These are phyloP conservation scores for Sequoiadendron giganteum DNA, from an alignment of 75 land plant species.

Conservation along the genomic window DNA sequence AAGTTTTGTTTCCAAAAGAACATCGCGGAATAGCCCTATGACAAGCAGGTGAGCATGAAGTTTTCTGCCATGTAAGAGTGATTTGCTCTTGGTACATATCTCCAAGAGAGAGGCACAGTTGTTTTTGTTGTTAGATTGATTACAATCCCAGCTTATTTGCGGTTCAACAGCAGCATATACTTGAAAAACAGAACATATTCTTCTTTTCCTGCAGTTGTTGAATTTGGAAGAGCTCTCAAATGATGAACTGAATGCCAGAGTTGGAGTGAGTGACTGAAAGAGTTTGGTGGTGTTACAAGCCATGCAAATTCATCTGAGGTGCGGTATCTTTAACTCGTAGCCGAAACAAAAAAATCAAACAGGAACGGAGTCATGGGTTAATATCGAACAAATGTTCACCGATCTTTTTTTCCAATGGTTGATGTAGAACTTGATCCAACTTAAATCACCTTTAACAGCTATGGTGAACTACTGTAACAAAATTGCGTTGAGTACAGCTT, in stretches of 20 bases:
- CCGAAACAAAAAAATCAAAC: no score
- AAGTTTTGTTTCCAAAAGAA: conserved; percentile 33
- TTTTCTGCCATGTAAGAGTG: conserved; percentile 32
- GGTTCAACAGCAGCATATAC: neutral
- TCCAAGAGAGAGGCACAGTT: conserved; percentile 28
- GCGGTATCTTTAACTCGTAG: neutral
- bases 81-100: conserved; percentile 15
- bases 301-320: neutral
- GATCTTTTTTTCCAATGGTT: no score
- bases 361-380: neutral
- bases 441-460: no score
- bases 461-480: no score
- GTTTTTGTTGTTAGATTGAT: neutral
- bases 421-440: no score
- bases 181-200: neutral
- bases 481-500: no score
- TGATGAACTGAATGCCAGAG: neutral
- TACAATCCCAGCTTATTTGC: neutral
- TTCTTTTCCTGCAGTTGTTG: neutral
- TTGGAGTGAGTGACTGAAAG: neutral
- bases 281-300: neutral
- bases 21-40: conserved; percentile 14
- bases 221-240: neutral
- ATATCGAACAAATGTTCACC: neutral
- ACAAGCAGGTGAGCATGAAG: conserved; percentile 34